phyloP scores from a whole-genome alignment of 1,139 yeast genomes.

The Geotrichum klebahnii region DNA sequence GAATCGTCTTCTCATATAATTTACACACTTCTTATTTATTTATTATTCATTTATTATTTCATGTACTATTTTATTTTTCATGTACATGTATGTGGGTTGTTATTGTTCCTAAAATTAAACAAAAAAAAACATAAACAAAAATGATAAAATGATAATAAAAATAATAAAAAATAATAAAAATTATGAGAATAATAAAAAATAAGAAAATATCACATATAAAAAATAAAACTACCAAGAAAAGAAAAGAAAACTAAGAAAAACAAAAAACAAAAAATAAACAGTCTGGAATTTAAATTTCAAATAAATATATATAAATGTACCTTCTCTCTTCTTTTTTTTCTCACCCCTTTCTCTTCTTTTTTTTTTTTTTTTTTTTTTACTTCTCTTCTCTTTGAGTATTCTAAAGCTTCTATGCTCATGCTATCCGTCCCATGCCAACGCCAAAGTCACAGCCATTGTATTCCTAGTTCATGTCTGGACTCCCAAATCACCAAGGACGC shows the following conservation, averaged over 20 bases:
- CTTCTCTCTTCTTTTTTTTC: background rate
- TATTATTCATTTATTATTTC: background rate
- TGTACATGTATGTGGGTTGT: background rate
- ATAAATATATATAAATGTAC: background rate
- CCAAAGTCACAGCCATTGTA: background rate
- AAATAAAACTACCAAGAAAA: background rate
- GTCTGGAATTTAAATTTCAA: too few relatives aligned
- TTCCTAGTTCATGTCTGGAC: slow-evolving; percentile 5
- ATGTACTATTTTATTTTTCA: background rate
- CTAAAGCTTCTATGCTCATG: background rate
- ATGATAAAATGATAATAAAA: background rate
- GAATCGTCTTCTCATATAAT: too few relatives aligned
- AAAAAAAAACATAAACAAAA: background rate
- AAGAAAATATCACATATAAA: background rate
- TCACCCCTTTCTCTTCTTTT: background rate
- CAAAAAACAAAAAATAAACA: too few relatives aligned
- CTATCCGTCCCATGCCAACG: background rate
- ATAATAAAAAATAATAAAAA: background rate
- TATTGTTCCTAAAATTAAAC: background rate
- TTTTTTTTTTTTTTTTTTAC: background rate
- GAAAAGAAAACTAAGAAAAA: background rate
- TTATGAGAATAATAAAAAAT: background rate
- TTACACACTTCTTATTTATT: background rate
- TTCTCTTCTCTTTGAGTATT: background rate
- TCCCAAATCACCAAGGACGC: background rate